Conservation (phyloP, 2,329 filamentous ascomycete species). For the Aureobasidium sp. region DNA sequence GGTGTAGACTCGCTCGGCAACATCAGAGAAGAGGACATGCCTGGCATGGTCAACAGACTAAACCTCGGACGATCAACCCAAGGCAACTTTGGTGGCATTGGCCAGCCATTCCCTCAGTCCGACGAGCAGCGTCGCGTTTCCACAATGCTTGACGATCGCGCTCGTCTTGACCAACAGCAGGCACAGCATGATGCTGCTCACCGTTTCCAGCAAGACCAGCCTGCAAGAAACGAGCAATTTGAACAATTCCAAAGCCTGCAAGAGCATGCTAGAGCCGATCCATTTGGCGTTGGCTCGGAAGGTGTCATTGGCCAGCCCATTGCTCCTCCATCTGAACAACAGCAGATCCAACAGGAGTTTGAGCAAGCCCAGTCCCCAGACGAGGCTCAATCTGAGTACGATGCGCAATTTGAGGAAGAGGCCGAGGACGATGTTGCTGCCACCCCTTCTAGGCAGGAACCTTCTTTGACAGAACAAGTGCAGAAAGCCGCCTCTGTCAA, state of each 20-base stretch:
- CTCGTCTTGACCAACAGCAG: slow-evolving; percentile 53
- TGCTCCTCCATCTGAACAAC: slow-evolving; percentile 10
- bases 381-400: background rate
- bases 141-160: slow-evolving; percentile 52
- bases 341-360: slow-evolving; percentile 19
- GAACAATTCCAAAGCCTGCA: slow-evolving; percentile 78
- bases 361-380: background rate
- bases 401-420: slow-evolving; percentile 18
- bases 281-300: slow-evolving; percentile 19
- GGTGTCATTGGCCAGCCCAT: slow-evolving; percentile 28
- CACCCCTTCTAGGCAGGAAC: slow-evolving; percentile 32
- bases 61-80: slow-evolving; percentile 43
- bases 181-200: slow-evolving; percentile 43
- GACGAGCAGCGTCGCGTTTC: slow-evolving; percentile 44
- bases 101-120: slow-evolving; percentile 36
- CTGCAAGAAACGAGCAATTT: slow-evolving; percentile 53
- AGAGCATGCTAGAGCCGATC: slow-evolving; percentile 25
- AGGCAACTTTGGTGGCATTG: slow-evolving; percentile 39
- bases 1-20: slow-evolving; percentile 36
- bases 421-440: slow-evolving; percentile 13
- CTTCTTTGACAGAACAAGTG: slow-evolving; percentile 73
- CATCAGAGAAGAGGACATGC: slow-evolving; percentile 62
- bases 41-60: slow-evolving; percentile 56
- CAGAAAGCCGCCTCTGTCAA: slow-evolving; percentile 63
- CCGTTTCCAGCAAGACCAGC: slow-evolving; percentile 39